A percentile compares a stretch with the other conserved stretches of the same genome.
These are phyloP conservation scores for Phytopythium cucurbitacearum DNA, from an alignment of 352 stramenopile species.

Conservation along the genomic window DNA sequence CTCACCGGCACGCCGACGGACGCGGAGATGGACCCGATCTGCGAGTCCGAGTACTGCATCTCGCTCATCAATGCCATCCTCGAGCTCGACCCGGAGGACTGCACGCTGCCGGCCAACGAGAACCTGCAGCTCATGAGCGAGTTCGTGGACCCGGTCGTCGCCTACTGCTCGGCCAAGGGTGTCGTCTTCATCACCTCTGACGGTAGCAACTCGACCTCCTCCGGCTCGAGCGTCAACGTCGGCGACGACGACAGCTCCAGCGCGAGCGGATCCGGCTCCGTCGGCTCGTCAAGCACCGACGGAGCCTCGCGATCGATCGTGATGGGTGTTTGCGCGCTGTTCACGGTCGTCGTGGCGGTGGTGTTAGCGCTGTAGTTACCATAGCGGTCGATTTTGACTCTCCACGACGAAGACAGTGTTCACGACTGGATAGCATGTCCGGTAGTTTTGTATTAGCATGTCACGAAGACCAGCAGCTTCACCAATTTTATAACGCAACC, in stretches of 20 bases:
- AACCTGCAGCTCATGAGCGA: conserved; percentile 37
- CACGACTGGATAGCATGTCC: too few species aligned
- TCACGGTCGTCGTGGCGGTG: background rate
- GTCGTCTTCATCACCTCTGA: conserved; percentile 14
- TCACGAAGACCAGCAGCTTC: too few species aligned
- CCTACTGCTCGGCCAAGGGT: conserved; percentile 26
- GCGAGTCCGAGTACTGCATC: conserved; percentile 19
- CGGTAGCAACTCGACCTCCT: conserved; percentile 3
- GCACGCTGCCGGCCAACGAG: conserved; percentile 24
- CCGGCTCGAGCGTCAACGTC: background rate
- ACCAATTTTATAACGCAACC: too few species aligned
- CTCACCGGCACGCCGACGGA: conserved; percentile 17
- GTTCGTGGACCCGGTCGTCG: conserved; percentile 31
- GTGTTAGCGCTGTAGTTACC: background rate
- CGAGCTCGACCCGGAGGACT: conserved; percentile 26
- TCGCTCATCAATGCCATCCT: conserved; percentile 31
- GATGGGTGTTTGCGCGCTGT: background rate
- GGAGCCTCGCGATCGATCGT: background rate
- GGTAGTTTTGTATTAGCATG: too few species aligned
- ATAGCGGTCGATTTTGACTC: background rate
- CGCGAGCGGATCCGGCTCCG: conserved; percentile 8
- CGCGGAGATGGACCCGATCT: conserved; percentile 23
- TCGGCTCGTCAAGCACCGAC: conserved; percentile 11
- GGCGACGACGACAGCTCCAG: conserved; percentile 14
- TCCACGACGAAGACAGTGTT: too few species aligned